phyloP scores from a whole-genome alignment of 2,329 filamentous ascomycete genomes.

The Remersonia thermophila region DNA sequence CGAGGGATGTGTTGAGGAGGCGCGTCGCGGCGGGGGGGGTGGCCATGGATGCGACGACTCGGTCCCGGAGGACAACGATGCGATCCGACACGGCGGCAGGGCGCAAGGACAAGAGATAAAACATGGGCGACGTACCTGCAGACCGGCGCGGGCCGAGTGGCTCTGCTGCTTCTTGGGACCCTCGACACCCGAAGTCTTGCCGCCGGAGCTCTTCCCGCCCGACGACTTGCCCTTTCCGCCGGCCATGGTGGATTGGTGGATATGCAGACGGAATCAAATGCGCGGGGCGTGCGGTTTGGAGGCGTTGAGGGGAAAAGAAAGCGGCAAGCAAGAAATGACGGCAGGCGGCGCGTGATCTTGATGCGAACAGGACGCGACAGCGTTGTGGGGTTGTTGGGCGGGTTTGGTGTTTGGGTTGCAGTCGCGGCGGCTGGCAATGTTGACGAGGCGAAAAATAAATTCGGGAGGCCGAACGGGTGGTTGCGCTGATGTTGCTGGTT shows the following conservation, averaged over 20 bases:
- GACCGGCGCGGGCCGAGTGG: constrained; percentile 86
- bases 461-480: constrained; percentile 15
- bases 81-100: too few species aligned
- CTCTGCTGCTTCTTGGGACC: constrained; percentile 80
- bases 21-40: too few species aligned
- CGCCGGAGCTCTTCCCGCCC: constrained; percentile 77
- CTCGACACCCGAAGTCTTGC: constrained; percentile 55
- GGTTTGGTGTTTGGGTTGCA: constrained; percentile 5
- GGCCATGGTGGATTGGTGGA: constrained; percentile 38
- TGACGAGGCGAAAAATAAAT: constrained; percentile 20
- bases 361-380: constrained; percentile 12
- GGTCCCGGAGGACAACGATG: too few species aligned
- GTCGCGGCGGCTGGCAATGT: constrained; percentile 16
- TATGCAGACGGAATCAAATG: constrained; percentile 8
- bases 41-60: too few species aligned
- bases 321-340: not conserved
- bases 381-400: constrained; percentile 10
- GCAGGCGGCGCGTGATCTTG: constrained; percentile 2
- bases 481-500: constrained; percentile 10
- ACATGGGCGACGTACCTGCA: constrained; percentile 67
- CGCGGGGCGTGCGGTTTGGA: constrained; percentile 10
- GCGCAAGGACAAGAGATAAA: too few species aligned
- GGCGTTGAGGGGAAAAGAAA: too few species aligned
- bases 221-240: constrained; percentile 91
- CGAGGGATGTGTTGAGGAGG: too few species aligned